A percentile compares a stretch with the other conserved stretches of the same genome.
These are phyloP conservation scores for Gliomastix tumulicola DNA, from an alignment of 2,329 filamentous ascomycete genomes.

Conservation along the genomic window DNA sequence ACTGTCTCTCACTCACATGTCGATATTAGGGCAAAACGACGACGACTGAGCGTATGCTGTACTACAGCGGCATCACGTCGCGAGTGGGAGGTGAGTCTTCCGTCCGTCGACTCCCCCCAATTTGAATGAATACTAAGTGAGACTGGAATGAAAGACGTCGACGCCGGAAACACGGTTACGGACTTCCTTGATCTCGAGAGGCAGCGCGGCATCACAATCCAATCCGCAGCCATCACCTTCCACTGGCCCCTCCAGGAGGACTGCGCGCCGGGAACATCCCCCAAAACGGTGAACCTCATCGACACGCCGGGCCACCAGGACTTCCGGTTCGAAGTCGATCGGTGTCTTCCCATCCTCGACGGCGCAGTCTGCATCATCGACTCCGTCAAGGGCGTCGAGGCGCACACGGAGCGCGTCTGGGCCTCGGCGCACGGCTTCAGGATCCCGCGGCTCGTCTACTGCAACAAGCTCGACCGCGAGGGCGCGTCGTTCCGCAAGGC, in stretches of 20 bases:
- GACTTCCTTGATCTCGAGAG: slow-evolving; percentile 93
- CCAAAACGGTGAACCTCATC: slow-evolving; percentile 80
- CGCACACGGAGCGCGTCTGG: slow-evolving; percentile 97
- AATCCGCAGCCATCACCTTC: slow-evolving; percentile 94
- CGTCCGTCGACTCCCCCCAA: not conserved
- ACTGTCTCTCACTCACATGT: not conserved
- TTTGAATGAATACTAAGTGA: too few species aligned
- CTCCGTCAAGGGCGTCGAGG: slow-evolving; percentile 89
- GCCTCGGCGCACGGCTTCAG: slow-evolving; percentile 76
- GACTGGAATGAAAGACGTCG: slow-evolving; percentile 62
- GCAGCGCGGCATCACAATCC: slow-evolving; percentile 91
- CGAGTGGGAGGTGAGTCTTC: slow-evolving; percentile 61
- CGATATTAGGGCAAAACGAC: slow-evolving; percentile 75
- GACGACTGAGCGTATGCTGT: slow-evolving; percentile 98
- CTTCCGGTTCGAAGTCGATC: slow-evolving; percentile 92
- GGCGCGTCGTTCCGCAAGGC: slow-evolving; percentile 77
- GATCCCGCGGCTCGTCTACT: slow-evolving; percentile 73
- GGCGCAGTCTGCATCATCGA: slow-evolving; percentile 91
- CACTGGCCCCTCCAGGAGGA: slow-evolving; percentile 67
- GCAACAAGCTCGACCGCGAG: slow-evolving; percentile 74
- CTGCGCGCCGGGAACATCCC: slow-evolving; percentile 27
- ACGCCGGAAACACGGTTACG: slow-evolving; percentile 93
- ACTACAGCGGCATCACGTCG: slow-evolving; percentile 84
- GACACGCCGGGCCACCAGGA: slow-evolving; percentile 96
- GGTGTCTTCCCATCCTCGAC: slow-evolving; percentile 81